These are phyloP conservation scores for Anastatica hierochuntica DNA, from an alignment of 345 rosid genomes.

Conservation along the genomic window DNA sequence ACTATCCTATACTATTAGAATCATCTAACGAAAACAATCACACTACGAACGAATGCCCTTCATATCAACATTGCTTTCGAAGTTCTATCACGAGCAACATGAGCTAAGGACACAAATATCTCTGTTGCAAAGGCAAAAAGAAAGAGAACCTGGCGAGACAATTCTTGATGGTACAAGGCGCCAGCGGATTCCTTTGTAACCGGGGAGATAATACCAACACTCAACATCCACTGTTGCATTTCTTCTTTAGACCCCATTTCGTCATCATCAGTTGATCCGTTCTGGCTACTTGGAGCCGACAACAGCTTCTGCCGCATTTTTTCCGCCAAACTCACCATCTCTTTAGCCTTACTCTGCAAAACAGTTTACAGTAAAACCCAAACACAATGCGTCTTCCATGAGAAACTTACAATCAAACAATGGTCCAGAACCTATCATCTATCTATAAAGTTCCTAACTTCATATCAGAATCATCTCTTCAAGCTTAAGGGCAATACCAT, in stretches of 20 bases:
- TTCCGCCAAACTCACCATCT: slow-evolving; percentile 89
- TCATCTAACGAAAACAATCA: background rate
- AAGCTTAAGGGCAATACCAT: slow-evolving; percentile 39
- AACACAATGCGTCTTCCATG: background rate
- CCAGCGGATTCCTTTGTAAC: slow-evolving; percentile 96
- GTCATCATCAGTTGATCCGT: slow-evolving; percentile 46
- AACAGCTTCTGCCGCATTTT: slow-evolving; percentile 88
- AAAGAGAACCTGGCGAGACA: slow-evolving; percentile 76
- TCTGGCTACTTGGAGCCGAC: slow-evolving; percentile 54
- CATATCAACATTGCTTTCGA: background rate
- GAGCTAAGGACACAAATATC: slow-evolving; percentile 10
- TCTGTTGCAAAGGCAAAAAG: background rate
- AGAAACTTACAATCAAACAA: background rate
- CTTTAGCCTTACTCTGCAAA: slow-evolving; percentile 75
- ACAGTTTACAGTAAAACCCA: background rate
- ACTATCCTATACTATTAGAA: background rate
- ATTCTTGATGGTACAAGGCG: slow-evolving; percentile 82
- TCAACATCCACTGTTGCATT: slow-evolving; percentile 89
- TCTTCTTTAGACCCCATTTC: slow-evolving; percentile 93
- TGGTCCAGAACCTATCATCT: background rate
- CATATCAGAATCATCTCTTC: background rate
- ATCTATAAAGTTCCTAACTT: background rate
- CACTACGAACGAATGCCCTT: background rate
- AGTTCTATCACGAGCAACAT: background rate
- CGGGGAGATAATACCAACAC: slow-evolving; percentile 93